Percentiles rank a stretch among this genome's conserved stretches.
These are phyloP conservation scores for Trichophyton schoenleinii DNA, from an alignment of 2,329 filamentous ascomycete species.

Conservation along the genomic window DNA sequence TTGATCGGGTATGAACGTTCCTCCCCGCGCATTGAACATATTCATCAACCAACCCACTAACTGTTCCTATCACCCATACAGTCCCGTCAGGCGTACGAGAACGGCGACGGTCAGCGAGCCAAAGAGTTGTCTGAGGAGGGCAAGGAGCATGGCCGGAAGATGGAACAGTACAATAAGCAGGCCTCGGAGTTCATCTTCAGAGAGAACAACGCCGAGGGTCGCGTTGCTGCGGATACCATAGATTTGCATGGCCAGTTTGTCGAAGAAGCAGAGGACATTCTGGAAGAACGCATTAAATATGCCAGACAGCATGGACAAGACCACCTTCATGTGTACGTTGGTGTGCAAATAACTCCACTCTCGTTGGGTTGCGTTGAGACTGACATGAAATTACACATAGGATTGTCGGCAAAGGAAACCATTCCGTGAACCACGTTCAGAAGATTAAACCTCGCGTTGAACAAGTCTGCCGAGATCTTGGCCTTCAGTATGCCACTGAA, in stretches of 20 bases:
- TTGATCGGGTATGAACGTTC: constrained; percentile 47
- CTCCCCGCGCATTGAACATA: background rate
- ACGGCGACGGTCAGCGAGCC: constrained; percentile 70
- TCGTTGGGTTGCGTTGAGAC: background rate
- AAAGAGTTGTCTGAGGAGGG: constrained; percentile 74
- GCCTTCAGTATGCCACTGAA: constrained; percentile 72
- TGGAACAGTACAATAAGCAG: constrained; percentile 81
- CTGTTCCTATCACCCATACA: constrained; percentile 25
- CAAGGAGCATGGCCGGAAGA: constrained; percentile 68
- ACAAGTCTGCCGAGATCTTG: constrained; percentile 68
- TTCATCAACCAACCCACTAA: background rate
- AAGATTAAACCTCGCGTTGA: constrained; percentile 95
- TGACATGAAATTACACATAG: constrained; percentile 22
- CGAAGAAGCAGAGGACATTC: constrained; percentile 83
- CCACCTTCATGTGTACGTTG: constrained; percentile 64
- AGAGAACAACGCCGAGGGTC: constrained; percentile 72
- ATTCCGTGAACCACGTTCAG: constrained; percentile 67
- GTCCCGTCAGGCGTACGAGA: constrained; percentile 66
- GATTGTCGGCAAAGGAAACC: constrained; percentile 92
- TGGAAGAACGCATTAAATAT: constrained; percentile 72
- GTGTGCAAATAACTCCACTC: background rate
- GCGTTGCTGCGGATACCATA: constrained; percentile 68
- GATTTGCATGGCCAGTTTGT: constrained; percentile 92
- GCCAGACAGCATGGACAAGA: constrained; percentile 61
- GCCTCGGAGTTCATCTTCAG: constrained; percentile 91